Evolutionary conservation across 176 grass and related monocot genomes (phyloP).

Genomic region (Oryza rufipogon): DNA sequence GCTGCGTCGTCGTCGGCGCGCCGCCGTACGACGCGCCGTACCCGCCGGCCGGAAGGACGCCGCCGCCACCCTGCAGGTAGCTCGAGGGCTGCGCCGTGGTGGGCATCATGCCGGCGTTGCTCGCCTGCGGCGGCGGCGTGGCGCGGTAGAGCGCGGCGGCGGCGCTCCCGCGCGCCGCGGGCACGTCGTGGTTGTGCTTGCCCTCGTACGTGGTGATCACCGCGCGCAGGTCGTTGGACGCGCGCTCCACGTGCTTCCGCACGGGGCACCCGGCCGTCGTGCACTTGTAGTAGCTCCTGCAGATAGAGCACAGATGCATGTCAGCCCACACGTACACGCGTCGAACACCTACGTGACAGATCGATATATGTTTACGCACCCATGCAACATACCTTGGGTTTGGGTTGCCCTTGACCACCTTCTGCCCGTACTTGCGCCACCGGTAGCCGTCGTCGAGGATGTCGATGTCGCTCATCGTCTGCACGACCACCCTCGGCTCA

Average conservation of each 20-base stretch:
- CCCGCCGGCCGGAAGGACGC: background rate
- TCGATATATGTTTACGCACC: background rate
- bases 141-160: constrained; percentile 44
- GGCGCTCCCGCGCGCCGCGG: constrained; percentile 66
- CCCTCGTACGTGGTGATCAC: constrained; percentile 90
- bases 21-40: background rate
- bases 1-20: constrained; percentile 29
- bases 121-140: background rate
- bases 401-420: constrained; percentile 73
- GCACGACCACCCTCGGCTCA: constrained; percentile 78
- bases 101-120: too few species aligned
- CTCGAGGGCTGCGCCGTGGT: background rate
- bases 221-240: constrained; percentile 70
- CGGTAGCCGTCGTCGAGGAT: constrained; percentile 77
- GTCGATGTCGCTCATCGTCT: constrained; percentile 89
- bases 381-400: constrained; percentile 58
- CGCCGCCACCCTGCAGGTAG: background rate
- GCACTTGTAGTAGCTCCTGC: constrained; percentile 98
- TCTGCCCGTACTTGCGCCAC: constrained; percentile 73
- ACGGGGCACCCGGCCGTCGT: constrained; percentile 70
- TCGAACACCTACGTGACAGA: background rate
- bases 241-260: constrained; percentile 94
- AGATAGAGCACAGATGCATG: background rate
- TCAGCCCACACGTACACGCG: background rate
- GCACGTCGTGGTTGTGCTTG: constrained; percentile 93